Base-by-base conservation (phyloP, 805 yeast genomes). In the Saccharomycopsis sp. region DNA sequence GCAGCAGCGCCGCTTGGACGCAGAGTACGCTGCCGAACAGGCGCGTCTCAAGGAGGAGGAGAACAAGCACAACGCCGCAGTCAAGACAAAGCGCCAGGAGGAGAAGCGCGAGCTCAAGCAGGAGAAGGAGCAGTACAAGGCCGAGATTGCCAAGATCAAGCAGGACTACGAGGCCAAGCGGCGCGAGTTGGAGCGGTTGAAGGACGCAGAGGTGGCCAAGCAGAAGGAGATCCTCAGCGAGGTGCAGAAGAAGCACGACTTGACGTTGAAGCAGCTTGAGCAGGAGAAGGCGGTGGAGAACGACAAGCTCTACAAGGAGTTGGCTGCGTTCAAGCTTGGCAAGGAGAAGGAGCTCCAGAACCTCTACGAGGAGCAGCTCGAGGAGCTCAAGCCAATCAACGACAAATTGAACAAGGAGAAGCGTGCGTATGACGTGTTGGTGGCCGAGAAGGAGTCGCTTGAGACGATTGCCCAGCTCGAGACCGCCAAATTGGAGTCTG, bases 1-100 rank as follows among this genome's bases (percentile, higher is more conserved):
- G 21, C 79, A 80, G 52, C 92, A 89, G 72, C 81, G 96, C 58
- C 72, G 73, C 48, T 70, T 73, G 52, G 89, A 85, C 69, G 73
- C 73, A 54, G 81, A 73, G 56, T 60, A 57, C 21, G 57, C 51
- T 20, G 34, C 15, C 29, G 61, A 60, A 34, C 59, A 57, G 52
- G 61, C 53, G 2, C 51, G 61, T 37, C 47, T 60, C 24, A 52
- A 50, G n/a, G 23, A 55, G 18, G 59, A 60, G 46, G 53, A 51
- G 34, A 37, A 15, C 21, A 55, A 57, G 15, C 61, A 60, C 44
- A 57, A 60, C n/a, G 23, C 16, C 15, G 55, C 47, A 1, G 47
- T 60, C 12, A 52, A 52, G 23, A 50, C 52, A 9, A 24, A 47
- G 37, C 54, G 50, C 18, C 57, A 34, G 8, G 62, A 56, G 24